Conservation (phyloP, 169 alveolate species). For the Cryptosporidium baileyi region DNA sequence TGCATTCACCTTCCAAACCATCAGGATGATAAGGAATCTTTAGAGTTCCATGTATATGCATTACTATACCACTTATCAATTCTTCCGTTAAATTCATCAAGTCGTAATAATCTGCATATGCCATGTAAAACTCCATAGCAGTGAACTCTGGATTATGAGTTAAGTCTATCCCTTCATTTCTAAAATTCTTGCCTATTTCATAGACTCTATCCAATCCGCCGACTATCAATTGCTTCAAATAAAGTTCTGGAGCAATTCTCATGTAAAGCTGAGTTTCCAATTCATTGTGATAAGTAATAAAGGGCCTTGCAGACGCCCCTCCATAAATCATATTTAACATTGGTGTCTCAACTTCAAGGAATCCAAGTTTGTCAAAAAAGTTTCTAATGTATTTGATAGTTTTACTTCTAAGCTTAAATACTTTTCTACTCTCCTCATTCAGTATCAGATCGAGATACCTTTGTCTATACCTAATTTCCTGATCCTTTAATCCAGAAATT, state of each 20-base stretch:
- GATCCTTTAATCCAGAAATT: slow-evolving; percentile 93
- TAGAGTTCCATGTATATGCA: slow-evolving; percentile 90
- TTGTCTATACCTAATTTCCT: slow-evolving; percentile 91
- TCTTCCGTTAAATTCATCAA: slow-evolving; percentile 96
- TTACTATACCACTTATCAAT: slow-evolving; percentile 86
- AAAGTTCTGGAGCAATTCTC: slow-evolving; percentile 99
- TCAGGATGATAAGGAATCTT: slow-evolving; percentile 94
- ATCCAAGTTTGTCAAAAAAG: slow-evolving; percentile 89
- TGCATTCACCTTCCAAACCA: slow-evolving; percentile 89
- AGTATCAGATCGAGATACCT: slow-evolving; percentile 96
- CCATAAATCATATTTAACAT: slow-evolving; percentile 96
- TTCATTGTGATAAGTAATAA: slow-evolving; percentile 97
- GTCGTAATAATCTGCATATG: slow-evolving; percentile 95
- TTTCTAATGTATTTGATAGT: slow-evolving; percentile 83
- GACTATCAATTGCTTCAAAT: slow-evolving; percentile 94
- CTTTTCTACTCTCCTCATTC: slow-evolving; percentile 86
- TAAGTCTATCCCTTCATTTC: slow-evolving; percentile 98
- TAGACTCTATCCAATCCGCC: slow-evolving; percentile 98
- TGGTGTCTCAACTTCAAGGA: slow-evolving; percentile 99
- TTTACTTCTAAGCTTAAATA: slow-evolving; percentile 84
- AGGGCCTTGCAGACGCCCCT: slow-evolving; percentile 98
- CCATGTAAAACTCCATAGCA: slow-evolving; percentile 97
- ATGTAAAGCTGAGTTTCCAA: slow-evolving; percentile 93
- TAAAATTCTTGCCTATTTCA: slow-evolving; percentile 98
- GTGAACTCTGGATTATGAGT: slow-evolving; percentile 99